Evolutionary conservation across 2,329 filamentous ascomycete species (phyloP).

Genomic region (Clonostachys rosea): DNA sequence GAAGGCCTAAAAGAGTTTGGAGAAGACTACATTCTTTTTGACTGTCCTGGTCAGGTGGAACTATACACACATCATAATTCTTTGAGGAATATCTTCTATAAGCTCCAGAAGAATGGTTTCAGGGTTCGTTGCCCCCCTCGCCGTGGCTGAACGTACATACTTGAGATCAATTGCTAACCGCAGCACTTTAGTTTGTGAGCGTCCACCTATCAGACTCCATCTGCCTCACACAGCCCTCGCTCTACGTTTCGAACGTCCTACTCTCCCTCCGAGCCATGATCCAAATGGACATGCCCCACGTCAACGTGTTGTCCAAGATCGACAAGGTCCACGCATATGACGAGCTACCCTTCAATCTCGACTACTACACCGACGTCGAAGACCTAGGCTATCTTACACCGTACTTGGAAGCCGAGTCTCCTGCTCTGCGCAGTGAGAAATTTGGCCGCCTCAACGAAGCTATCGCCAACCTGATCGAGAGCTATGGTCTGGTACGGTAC

Average conservation of each 20-base stretch:
- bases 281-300: conserved; percentile 92
- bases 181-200: conserved; percentile 68
- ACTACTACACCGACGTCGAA: conserved; percentile 97
- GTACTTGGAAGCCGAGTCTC: conserved; percentile 73
- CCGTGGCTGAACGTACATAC: background rate
- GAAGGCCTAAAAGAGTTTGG: conserved; percentile 72
- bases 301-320: conserved; percentile 97
- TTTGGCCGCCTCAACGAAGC: conserved; percentile 83
- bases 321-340: conserved; percentile 87
- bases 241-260: conserved; percentile 92
- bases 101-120: conserved; percentile 85
- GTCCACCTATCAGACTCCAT: conserved; percentile 93
- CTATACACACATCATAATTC: conserved; percentile 94
- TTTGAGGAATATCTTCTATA: conserved; percentile 85
- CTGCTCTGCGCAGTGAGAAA: conserved; percentile 64
- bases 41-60: conserved; percentile 96
- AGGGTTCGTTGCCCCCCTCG: conserved; percentile 55
- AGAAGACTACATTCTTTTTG: conserved; percentile 92
- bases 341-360: conserved; percentile 87
- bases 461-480: conserved; percentile 80
- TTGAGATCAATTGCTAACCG: conserved; percentile 15
- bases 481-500: conserved; percentile 85
- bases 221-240: conserved; percentile 84
- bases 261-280: conserved; percentile 94
- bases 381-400: conserved; percentile 83